These are phyloP conservation scores for Claviceps sp. DNA, from an alignment of 2,329 filamentous ascomycete genomes.

Conservation along the genomic window DNA sequence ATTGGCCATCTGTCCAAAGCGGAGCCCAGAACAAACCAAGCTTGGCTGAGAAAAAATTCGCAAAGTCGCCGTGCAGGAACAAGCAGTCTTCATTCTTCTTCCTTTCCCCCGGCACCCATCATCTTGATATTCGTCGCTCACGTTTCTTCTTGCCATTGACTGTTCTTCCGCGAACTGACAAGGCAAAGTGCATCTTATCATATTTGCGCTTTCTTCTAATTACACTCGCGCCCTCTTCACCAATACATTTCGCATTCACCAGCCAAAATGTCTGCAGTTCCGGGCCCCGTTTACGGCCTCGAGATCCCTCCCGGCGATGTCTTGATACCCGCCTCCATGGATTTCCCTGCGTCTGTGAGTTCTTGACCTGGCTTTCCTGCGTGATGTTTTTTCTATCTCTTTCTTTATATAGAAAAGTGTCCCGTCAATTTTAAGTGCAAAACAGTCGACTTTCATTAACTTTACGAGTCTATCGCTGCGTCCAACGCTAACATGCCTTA, in stretches of 20 bases:
- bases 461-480: neutral
- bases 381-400: neutral
- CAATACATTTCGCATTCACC: neutral
- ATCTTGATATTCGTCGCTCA: neutral
- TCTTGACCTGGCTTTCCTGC: neutral
- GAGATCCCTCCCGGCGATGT: constrained; percentile 77
- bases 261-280: constrained; percentile 40
- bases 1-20: constrained; percentile 13
- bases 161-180: neutral
- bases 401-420: neutral
- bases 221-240: neutral
- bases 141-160: neutral
- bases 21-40: constrained; percentile 4
- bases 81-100: neutral
- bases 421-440: neutral
- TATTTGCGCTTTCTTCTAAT: neutral
- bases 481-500: constrained; percentile 15
- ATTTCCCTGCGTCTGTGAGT: constrained; percentile 76
- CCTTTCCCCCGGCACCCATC: neutral
- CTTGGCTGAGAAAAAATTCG: constrained; percentile 20
- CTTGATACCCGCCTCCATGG: constrained; percentile 63
- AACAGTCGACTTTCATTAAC: neutral
- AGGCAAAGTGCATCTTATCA: neutral
- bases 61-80: constrained; percentile 7
- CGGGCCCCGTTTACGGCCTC: constrained; percentile 81